Conservation (phyloP, 1,284 basidiomycete species). For the Papiliotrema fonsecae region DNA sequence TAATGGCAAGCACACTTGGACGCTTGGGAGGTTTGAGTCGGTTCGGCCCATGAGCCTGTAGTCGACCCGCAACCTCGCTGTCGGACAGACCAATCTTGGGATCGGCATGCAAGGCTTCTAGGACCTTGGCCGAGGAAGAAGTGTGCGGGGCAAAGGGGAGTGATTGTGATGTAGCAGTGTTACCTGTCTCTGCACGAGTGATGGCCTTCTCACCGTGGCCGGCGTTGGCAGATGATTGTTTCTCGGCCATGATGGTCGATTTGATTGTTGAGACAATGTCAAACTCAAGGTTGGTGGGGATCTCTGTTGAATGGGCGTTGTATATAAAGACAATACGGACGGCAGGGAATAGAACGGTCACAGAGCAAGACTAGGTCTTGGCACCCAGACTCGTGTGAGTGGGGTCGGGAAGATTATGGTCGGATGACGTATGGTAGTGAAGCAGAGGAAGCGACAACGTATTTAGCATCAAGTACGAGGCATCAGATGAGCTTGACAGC, state of each 20-base stretch:
- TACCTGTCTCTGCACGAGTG: slow-evolving; percentile 6
- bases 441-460: too few species aligned
- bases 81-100: slow-evolving; percentile 34
- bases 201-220: not conserved
- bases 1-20: slow-evolving; percentile 34
- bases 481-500: too few species aligned
- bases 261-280: not conserved
- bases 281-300: not conserved
- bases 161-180: slow-evolving; percentile 23
- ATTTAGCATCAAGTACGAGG: too few species aligned
- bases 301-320: not conserved
- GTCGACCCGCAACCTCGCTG: slow-evolving; percentile 25
- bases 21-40: slow-evolving; percentile 45
- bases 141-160: slow-evolving; percentile 41
- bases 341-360: not conserved
- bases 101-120: slow-evolving; percentile 40
- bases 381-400: too few species aligned
- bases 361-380: too few species aligned
- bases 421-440: too few species aligned
- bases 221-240: not conserved
- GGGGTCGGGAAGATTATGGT: too few species aligned
- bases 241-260: slow-evolving; percentile 2
- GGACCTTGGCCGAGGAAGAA: slow-evolving; percentile 28
- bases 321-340: not conserved
- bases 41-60: slow-evolving; percentile 47